Evolutionary conservation across 257 asterid genomes (phyloP).

Genomic region (Ilex asprella): DNA sequence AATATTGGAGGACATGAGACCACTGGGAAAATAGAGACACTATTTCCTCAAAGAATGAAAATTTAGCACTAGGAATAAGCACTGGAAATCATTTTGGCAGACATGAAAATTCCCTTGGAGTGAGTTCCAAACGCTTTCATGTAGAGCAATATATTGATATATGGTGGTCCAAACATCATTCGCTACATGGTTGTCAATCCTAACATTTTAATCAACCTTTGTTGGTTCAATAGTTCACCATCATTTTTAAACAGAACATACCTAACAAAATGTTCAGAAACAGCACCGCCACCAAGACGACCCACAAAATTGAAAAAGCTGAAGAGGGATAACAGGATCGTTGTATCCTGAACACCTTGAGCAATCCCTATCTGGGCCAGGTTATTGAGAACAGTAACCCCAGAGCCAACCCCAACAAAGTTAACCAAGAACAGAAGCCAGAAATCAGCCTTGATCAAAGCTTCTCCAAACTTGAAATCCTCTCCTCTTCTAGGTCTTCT

Average conservation of each 20-base stretch:
- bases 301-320: constrained; percentile 70
- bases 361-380: constrained; percentile 70
- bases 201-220: background rate
- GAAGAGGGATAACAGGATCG: constrained; percentile 49
- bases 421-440: constrained; percentile 65
- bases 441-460: constrained; percentile 64
- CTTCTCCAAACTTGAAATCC: constrained; percentile 54
- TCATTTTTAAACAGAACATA: constrained; percentile 8
- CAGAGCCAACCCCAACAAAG: constrained; percentile 68
- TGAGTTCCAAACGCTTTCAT: too few relatives aligned
- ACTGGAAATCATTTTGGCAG: too few relatives aligned
- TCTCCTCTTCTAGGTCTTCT: constrained; percentile 67
- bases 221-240: background rate
- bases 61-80: too few relatives aligned
- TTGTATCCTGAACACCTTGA: constrained; percentile 44
- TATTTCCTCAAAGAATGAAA: too few relatives aligned
- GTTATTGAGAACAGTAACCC: constrained; percentile 73
- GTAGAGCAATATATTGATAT: too few relatives aligned
- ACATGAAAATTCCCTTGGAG: too few relatives aligned
- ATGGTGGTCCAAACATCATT: too few relatives aligned
- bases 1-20: too few relatives aligned
- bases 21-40: too few relatives aligned
- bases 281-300: constrained; percentile 74
- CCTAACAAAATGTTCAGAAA: constrained; percentile 62
- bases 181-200: too few relatives aligned